A percentile compares a stretch with the other conserved stretches of the same genome.
These are phyloP conservation scores for Eragrostis tef DNA, from an alignment of 202 grass and related monocot species.

Conservation along the genomic window DNA sequence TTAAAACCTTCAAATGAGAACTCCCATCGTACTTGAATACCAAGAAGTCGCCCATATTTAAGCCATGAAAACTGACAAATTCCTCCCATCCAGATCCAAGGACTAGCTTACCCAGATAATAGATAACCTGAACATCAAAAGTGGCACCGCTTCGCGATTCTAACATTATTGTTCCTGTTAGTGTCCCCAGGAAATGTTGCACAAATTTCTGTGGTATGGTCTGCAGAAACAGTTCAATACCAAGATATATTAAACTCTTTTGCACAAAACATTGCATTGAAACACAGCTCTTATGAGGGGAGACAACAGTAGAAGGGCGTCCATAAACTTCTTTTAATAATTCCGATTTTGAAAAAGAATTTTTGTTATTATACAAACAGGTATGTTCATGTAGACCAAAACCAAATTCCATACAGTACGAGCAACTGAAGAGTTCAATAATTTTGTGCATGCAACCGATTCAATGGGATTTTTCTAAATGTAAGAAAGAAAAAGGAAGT, in stretches of 20 bases:
- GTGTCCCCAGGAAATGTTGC: slow-evolving; percentile 10
- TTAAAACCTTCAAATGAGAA: slow-evolving; percentile 38
- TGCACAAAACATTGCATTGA: neutral
- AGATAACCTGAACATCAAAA: slow-evolving; percentile 42
- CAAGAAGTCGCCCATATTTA: slow-evolving; percentile 44
- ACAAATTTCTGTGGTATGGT: slow-evolving; percentile 49
- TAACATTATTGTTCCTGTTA: slow-evolving; percentile 23
- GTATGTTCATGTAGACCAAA: too few species aligned
- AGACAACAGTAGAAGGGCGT: neutral
- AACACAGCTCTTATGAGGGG: neutral
- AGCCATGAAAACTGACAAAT: slow-evolving; percentile 47
- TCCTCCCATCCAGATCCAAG: slow-evolving; percentile 51
- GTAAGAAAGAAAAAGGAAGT: neutral
- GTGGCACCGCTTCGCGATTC: neutral
- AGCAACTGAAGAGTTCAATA: too few species aligned
- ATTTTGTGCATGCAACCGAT: neutral
- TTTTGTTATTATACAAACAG: too few species aligned
- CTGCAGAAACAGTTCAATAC: slow-evolving; percentile 8
- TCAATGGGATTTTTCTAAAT: neutral
- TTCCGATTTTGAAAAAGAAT: too few species aligned
- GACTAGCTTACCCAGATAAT: neutral
- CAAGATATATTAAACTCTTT: neutral
- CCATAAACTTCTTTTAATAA: too few species aligned
- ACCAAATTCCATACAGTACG: too few species aligned
- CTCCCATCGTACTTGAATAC: slow-evolving; percentile 48